phyloP scores from a whole-genome alignment of 1,139 yeast species.

The Blastobotrys raffinosifermentans region DNA sequence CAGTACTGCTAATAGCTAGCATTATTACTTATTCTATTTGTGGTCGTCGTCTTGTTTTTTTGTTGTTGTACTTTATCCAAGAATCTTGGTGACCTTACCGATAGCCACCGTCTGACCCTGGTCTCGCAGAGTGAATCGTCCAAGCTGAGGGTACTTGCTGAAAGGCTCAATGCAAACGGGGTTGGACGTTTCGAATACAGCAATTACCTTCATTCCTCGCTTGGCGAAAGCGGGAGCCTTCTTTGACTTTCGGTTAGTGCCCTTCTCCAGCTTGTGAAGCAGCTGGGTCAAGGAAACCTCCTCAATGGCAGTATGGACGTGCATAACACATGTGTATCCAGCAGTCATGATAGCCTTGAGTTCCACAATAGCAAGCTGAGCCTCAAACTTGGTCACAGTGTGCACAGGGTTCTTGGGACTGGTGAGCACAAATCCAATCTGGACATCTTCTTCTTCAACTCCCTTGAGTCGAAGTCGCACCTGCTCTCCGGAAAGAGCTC shows the following conservation, averaged over 20 bases:
- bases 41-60: no score
- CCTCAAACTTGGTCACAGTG: constrained; percentile 86
- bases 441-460: constrained; percentile 93
- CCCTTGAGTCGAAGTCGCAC: constrained; percentile 90
- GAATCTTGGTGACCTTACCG: constrained; percentile 68
- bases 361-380: constrained; percentile 95
- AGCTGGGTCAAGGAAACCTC: constrained; percentile 80
- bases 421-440: constrained; percentile 85
- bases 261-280: constrained; percentile 90
- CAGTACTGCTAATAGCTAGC: no score
- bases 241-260: constrained; percentile 93
- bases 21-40: no score
- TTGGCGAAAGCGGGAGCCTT: constrained; percentile 84
- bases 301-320: constrained; percentile 96
- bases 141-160: constrained; percentile 88
- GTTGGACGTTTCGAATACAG: constrained; percentile 74
- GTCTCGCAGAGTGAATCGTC: constrained; percentile 96
- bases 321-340: constrained; percentile 98
- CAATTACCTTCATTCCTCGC: constrained; percentile 98
- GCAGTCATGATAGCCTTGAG: constrained; percentile 88
- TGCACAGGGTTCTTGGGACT: constrained; percentile 84
- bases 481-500: constrained; percentile 95
- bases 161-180: constrained; percentile 93
- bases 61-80: constrained; percentile 27
- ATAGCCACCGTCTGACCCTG: constrained; percentile 98